Evolutionary conservation across 768 basidiomycete species (phyloP), one percentile per base, ranked within the genome.

Genomic region (Hericium rajendrae): DNA sequence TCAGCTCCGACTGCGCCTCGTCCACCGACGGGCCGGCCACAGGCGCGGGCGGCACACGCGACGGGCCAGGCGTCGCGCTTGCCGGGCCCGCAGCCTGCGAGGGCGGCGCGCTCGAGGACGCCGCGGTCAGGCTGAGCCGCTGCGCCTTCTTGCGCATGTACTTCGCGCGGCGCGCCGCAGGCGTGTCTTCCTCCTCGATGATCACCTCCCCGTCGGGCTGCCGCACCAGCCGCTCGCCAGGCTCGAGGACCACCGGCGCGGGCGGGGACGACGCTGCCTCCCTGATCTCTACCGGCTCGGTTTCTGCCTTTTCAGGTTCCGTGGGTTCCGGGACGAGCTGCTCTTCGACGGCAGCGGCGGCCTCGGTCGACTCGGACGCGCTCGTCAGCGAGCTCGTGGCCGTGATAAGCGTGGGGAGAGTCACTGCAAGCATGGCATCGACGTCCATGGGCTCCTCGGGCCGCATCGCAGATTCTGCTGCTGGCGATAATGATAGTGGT

Each of bases 111-210:
- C 18, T 18, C 18, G 40, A 13, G 6, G 40, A 41, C 6, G 6
- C 15, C 13, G 16, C 20, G 43, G n/a, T 20, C 13, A 46, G 16
- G 43, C 49, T 50, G 18, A 15, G 18, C 18, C 28, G 56, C 57
- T 2, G 69, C n/a, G 65, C 75, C 65, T 78, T 82, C 53, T 70
- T 73, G 8, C 76, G 74, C 57, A 71, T 67, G 18, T 73, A 74
- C 69, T 84, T 86, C 68, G 81, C 76, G 52, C 79, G 75, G 4
- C 87, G 80, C 41, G 79, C 84, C 3, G 78, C 78, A 38, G 87
- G 87, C 5, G 88, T 84, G 64, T 88, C 88, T 22, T 89, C 73
- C 58, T 82, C 80, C 65, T 90, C 86, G 56, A 89, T 79, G 55
- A 87, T 78, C 50, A 84, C 74, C 57, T 70, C 75, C n/a, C 79